Conservation (phyloP, 371 early-diverging fungal genomes). For the Mortierella sp. region DNA sequence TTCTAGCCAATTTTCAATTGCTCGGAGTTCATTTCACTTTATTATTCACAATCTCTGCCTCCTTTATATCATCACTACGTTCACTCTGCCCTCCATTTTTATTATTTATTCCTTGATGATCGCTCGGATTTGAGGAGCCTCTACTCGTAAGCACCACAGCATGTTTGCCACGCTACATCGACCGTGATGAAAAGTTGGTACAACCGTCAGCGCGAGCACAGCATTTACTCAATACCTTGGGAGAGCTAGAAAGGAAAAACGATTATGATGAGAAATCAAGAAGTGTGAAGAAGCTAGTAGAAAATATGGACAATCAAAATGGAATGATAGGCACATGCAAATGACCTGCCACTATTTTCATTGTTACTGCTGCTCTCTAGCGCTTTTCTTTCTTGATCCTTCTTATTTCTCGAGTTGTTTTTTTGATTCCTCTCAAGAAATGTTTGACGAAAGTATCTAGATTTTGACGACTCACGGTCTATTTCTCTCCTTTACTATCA, state of each 20-base stretch:
- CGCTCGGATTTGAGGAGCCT: constrained; percentile 34
- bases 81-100: neutral
- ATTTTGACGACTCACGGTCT: constrained; percentile 59
- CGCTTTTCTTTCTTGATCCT: constrained; percentile 5
- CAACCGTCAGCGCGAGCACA: constrained; percentile 54
- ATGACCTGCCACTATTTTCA: neutral
- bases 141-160: constrained; percentile 27
- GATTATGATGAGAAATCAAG: constrained; percentile 46
- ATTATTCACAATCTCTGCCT: neutral
- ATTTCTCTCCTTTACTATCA: constrained; percentile 11
- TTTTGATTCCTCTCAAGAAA: constrained; percentile 56
- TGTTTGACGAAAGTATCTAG: constrained; percentile 51
- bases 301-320: neutral
- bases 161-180: constrained; percentile 36
- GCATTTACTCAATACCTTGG: constrained; percentile 46
- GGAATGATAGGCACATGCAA: neutral
- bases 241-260: constrained; percentile 56
- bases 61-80: neutral
- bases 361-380: neutral
- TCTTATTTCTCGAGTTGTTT: constrained; percentile 51
- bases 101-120: constrained; percentile 20
- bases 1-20: constrained; percentile 38
- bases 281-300: constrained; percentile 9
- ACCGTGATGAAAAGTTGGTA: constrained; percentile 58
- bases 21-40: constrained; percentile 5